A percentile compares a stretch with the other conserved stretches of the same genome.
Conservation (phyloP, 176 grass and related monocot genomes). For the Eremochloa ophiuroides region DNA sequence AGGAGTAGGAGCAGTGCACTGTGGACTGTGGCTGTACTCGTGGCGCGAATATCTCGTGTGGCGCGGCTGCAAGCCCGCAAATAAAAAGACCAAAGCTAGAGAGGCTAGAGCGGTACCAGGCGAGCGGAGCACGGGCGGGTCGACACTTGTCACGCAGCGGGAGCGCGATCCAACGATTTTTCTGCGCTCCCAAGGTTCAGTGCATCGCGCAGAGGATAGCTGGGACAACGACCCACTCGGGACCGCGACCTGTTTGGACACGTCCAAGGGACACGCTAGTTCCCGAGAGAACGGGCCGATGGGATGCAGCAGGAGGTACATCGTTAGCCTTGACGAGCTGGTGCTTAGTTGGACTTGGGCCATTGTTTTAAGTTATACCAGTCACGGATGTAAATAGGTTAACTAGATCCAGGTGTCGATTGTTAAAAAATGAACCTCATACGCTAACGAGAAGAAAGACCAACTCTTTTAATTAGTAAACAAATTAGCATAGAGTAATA, state of each 20-base stretch:
- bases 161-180: not conserved
- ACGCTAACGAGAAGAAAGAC: not conserved
- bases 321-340: not conserved
- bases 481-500: not conserved
- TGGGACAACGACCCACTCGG: not conserved
- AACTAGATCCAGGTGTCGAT: not conserved
- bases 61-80: no score
- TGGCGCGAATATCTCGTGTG: not conserved
- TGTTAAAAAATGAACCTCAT: not conserved
- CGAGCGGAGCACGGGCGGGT: not conserved
- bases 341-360: slow-evolving; percentile 9
- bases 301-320: not conserved
- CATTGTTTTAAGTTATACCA: not conserved
- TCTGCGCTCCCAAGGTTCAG: not conserved
- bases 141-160: not conserved
- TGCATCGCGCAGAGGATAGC: not conserved
- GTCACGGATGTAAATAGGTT: slow-evolving; percentile 11
- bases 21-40: not conserved
- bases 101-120: not conserved
- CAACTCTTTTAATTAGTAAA: not conserved
- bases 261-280: not conserved
- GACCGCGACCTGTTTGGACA: no score
- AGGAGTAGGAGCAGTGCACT: not conserved
- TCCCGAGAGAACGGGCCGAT: not conserved
- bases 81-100: not conserved